phyloP scores from a whole-genome alignment of 176 grass and related monocot genomes.

The Pontederia crassipes region DNA sequence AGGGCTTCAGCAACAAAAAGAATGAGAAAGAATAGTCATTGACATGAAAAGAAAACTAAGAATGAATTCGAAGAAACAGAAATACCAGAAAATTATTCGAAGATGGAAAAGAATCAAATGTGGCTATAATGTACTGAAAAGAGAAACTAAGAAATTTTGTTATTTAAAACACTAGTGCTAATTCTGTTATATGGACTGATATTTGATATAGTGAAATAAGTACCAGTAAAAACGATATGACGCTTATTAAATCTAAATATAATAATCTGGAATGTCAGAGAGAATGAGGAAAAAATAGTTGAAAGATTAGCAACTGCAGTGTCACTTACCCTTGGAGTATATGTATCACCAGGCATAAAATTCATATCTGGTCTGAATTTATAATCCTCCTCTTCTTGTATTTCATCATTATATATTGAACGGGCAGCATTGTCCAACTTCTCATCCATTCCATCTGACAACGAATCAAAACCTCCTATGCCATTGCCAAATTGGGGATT shows the following conservation, averaged over 20 bases:
- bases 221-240: too few relatives aligned
- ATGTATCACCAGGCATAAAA: constrained; percentile 36
- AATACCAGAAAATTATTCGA: background rate
- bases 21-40: background rate
- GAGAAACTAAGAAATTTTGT: too few relatives aligned
- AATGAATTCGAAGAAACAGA: background rate
- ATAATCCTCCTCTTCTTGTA: constrained; percentile 38
- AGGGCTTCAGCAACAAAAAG: background rate
- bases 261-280: background rate
- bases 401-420: constrained; percentile 26
- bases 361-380: constrained; percentile 53
- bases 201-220: too few relatives aligned
- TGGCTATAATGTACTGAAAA: too few relatives aligned
- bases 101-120: too few relatives aligned
- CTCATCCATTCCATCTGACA: constrained; percentile 51
- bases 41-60: background rate
- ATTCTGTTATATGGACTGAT: too few relatives aligned
- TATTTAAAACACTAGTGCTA: too few relatives aligned
- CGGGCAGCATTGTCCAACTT: constrained; percentile 28
- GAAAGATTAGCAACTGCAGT: background rate
- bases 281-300: background rate
- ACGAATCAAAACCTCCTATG: constrained; percentile 31
- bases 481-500: constrained; percentile 17
- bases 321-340: constrained; percentile 42
- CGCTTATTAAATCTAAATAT: too few relatives aligned